Conservation (phyloP, 176 grass and related monocot genomes). For the Aegilops sharonensis region DNA sequence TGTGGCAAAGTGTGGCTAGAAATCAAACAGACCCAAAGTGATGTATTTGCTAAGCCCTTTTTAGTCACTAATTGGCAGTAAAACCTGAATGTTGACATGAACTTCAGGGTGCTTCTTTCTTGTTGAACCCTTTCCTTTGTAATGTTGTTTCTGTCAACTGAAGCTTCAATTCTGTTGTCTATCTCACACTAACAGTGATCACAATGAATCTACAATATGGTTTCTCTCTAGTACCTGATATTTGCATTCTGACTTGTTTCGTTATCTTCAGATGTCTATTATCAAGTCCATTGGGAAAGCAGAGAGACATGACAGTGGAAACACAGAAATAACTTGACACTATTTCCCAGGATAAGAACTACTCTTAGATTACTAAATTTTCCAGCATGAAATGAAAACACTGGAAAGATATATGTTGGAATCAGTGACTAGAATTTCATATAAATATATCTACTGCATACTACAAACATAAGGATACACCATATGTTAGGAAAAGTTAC, state of each 20-base stretch:
- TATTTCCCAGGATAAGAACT: neutral
- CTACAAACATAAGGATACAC: neutral
- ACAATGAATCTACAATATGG: neutral
- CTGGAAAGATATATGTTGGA: neutral
- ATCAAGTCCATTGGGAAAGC: neutral
- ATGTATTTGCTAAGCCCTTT: neutral
- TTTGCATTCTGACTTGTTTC: neutral
- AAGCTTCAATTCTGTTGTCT: neutral
- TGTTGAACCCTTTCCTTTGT: neutral
- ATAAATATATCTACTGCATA: neutral
- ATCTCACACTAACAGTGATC: neutral
- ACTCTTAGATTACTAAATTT: neutral
- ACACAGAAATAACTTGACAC: neutral
- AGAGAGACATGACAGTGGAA: neutral
- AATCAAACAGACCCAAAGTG: neutral
- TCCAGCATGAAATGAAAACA: neutral
- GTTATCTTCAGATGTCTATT: neutral
- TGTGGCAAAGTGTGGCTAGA: neutral
- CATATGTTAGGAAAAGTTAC: neutral
- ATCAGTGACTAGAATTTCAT: neutral
- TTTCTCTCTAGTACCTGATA: neutral
- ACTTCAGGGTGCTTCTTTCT: neutral
- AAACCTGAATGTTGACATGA: neutral
- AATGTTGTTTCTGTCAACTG: neutral
- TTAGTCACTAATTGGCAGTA: neutral